Evolutionary conservation across 2,329 filamentous ascomycete genomes (phyloP).

Genomic region (Fonsecaea nubica): DNA sequence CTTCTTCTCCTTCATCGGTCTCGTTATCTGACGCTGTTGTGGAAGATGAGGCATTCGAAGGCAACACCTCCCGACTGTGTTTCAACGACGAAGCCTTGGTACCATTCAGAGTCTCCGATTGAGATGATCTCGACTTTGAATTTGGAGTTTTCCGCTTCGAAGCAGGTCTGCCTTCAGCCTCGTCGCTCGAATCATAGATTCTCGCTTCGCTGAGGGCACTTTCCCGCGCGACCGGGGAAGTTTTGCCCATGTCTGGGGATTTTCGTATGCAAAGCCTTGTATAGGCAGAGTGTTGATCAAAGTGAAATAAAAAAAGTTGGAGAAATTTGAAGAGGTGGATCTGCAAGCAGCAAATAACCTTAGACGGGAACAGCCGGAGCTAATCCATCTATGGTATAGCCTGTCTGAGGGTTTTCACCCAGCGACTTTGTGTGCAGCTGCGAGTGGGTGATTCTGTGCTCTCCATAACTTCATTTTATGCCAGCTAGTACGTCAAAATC

Average conservation of each 20-base stretch:
- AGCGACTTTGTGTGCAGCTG: not conserved
- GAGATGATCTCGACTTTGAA: conserved; percentile 10
- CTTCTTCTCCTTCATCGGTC: conserved; percentile 1
- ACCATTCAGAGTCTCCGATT: not conserved
- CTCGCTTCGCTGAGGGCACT: conserved; percentile 34
- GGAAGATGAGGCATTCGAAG: not conserved
- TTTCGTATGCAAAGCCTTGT: not conserved
- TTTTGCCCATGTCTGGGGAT: conserved; percentile 19
- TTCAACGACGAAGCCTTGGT: not conserved
- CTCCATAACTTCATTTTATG: conserved; percentile 21
- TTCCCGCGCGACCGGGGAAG: conserved; percentile 9
- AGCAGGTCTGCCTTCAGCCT: conserved; percentile 16
- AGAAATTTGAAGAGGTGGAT: conserved; percentile 4
- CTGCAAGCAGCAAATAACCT: conserved; percentile 1
- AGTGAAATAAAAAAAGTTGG: conserved; percentile 2
- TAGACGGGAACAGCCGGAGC: conserved; percentile 15
- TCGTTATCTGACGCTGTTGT: not conserved
- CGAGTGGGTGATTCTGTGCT: not conserved
- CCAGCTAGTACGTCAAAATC: conserved; percentile 27
- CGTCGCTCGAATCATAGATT: conserved; percentile 35
- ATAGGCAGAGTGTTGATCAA: not conserved
- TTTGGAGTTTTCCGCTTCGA: conserved; percentile 10
- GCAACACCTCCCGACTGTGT: not conserved
- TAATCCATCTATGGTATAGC: conserved; percentile 9
- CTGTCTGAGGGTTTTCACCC: not conserved